Base-by-base conservation (phyloP, 2,329 filamentous ascomycete species). In the Xylariaceae sp. region DNA sequence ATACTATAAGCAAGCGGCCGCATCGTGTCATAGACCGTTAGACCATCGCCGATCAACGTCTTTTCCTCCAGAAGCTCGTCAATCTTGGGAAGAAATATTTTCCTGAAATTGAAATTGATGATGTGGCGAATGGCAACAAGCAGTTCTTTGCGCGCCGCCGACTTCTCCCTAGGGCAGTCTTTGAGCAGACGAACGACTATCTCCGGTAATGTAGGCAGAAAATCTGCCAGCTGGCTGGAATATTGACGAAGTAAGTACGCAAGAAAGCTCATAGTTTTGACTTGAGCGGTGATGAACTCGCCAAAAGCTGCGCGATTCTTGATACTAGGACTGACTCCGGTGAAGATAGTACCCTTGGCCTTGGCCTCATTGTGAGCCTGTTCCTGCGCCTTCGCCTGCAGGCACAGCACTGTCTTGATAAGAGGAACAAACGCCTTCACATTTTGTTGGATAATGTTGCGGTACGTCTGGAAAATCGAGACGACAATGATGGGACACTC, bases 401-500 rank as follows among this genome's bases (percentile, higher is more conserved):
- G 78, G 55, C 89, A 77, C 31, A 99, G 74, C 30, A 96, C 91
- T 39, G 83, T 83, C 74, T 96, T 96, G 65, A 99, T 99, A 18
- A 95, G 76, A 3, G 94, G 92, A 6, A 97, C 89, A 62, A 99
- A 97, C 10, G 86, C 80, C 71, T 89, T 90, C 44, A 99, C 91
- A 62, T 96, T 96, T 48, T 85, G 80, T 35, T 83, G 76, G 2
- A 96, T 92, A 5, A 86, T 86, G 42, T 72, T 76, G 43, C 91
- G 83, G 62, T 99, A 94, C 5, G 92, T 87, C 71, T 99, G 94
- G 67, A 99, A 97, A 57, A 99, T 89, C 4, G 92, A 97, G 1
- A 99, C 94, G 3, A 99, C 94, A 38, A 99, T 97, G 45, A 99
- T 99, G 0, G 94, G 94, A 61, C 94, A 99, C 68, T 99, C 94